Evolutionary conservation across 1,284 basidiomycete genomes (phyloP).

Genomic region (Leccinum angustisporum): DNA sequence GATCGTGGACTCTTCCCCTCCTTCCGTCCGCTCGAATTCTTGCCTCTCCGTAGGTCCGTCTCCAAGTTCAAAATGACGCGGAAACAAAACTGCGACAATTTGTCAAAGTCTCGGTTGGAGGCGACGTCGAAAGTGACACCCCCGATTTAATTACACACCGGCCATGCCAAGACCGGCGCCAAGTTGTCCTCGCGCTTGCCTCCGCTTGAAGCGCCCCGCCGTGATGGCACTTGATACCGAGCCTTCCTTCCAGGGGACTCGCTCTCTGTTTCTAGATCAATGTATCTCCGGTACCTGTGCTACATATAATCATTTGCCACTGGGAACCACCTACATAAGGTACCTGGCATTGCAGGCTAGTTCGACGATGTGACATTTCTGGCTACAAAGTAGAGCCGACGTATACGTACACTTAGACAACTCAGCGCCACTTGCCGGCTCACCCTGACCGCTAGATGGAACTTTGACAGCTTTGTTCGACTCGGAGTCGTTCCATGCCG

Average conservation of each 20-base stretch:
- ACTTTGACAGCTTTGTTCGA: not conserved
- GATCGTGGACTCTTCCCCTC: not conserved
- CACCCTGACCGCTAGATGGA: not conserved
- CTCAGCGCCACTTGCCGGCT: not conserved
- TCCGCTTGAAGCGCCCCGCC: not conserved
- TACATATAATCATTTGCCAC: not conserved
- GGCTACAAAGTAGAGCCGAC: not conserved
- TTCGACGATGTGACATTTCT: too few relatives aligned
- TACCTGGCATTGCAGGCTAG: too few relatives aligned
- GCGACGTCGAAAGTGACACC: not conserved
- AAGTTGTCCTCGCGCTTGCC: not conserved
- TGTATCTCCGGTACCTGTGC: not conserved
- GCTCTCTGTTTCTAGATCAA: not conserved
- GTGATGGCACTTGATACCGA: not conserved
- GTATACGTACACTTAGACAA: not conserved
- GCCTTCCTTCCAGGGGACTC: not conserved
- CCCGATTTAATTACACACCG: not conserved
- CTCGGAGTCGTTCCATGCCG: not conserved
- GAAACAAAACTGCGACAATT: not conserved
- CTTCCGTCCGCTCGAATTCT: not conserved
- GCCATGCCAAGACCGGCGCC: not conserved
- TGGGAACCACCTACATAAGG: not conserved
- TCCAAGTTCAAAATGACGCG: not conserved
- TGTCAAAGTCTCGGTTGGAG: not conserved
- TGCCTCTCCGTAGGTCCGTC: not conserved